phyloP scores from a whole-genome alignment of 305 asterid species.

The Ilex paraguariensis region DNA sequence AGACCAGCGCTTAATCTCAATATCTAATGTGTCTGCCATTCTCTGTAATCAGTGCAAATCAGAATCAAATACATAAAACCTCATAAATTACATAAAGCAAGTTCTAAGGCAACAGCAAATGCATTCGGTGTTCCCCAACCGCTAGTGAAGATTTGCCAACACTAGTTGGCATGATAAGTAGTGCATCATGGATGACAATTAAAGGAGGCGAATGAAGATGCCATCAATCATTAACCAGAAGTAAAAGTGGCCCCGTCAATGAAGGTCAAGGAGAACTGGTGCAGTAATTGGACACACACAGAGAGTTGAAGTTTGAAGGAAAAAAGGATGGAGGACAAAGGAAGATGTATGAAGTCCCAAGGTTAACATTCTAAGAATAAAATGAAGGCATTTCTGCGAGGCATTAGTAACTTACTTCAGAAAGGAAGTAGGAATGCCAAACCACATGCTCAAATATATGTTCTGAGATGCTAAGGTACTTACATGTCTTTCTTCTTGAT shows the following conservation, averaged over 20 bases:
- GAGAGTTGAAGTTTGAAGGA: background rate
- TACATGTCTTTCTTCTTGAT: conserved; percentile 98
- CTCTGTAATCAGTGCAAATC: conserved; percentile 52
- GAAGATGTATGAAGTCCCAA: no score
- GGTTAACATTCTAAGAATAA: no score
- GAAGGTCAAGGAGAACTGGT: background rate
- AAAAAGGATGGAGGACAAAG: background rate
- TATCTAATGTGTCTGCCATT: conserved; percentile 70
- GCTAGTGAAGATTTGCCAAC: no score
- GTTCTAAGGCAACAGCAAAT: background rate
- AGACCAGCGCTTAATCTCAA: conserved; percentile 98
- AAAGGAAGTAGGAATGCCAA: no score
- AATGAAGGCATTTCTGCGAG: no score
- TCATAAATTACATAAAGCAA: background rate
- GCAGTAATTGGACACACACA: background rate
- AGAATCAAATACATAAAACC: conserved; percentile 19
- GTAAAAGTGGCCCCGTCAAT: background rate
- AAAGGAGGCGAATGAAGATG: no score
- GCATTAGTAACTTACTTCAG: no score
- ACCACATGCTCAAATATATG: no score
- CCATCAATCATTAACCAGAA: no score
- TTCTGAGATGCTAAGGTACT: conserved; percentile 25
- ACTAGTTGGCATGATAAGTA: no score
- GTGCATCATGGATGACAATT: no score
- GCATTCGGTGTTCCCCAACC: no score